Percentiles rank a stretch among this genome's conserved stretches.
These are phyloP conservation scores for Pyrenopolyporus hunteri DNA, from an alignment of 495 filamentous ascomycete genomes.

Conservation along the genomic window DNA sequence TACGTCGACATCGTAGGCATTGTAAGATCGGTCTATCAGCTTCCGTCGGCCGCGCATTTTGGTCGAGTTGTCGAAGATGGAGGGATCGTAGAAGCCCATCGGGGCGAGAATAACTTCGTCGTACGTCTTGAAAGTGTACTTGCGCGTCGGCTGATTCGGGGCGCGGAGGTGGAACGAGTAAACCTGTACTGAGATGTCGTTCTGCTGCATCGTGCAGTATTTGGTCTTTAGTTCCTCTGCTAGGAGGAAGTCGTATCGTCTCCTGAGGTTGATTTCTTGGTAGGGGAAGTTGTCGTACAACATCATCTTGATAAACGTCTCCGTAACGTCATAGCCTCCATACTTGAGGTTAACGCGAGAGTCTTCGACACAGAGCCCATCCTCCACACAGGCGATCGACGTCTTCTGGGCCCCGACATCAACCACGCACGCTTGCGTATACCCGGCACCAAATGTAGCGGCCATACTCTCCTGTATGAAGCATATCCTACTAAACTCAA, in stretches of 20 bases:
- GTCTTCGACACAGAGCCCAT: slow-evolving; percentile 92
- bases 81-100: slow-evolving; percentile 87
- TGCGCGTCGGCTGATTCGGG: slow-evolving; percentile 83
- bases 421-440: slow-evolving; percentile 89
- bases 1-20: slow-evolving; percentile 84
- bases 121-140: slow-evolving; percentile 93
- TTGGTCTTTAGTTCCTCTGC: slow-evolving; percentile 95
- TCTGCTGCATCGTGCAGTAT: slow-evolving; percentile 84
- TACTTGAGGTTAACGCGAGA: slow-evolving; percentile 92
- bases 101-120: slow-evolving; percentile 91
- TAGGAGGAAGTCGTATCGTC: slow-evolving; percentile 88
- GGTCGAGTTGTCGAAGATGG: slow-evolving; percentile 77
- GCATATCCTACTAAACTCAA: slow-evolving; percentile 83
- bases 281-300: slow-evolving; percentile 94
- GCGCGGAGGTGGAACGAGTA: slow-evolving; percentile 89
- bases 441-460: slow-evolving; percentile 94
- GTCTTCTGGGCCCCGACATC: slow-evolving; percentile 98
- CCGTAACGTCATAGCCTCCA: slow-evolving; percentile 90
- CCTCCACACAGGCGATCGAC: slow-evolving; percentile 95
- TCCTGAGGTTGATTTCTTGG: slow-evolving; percentile 85
- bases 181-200: slow-evolving; percentile 77
- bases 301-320: slow-evolving; percentile 96
- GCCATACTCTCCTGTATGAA: slow-evolving; percentile 96
- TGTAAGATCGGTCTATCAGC: slow-evolving; percentile 82
- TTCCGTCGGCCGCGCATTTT: slow-evolving; percentile 81